Percentiles rank a stretch among this genome's conserved stretches.
Conservation (phyloP, 345 rosid species). For the Salix arbutifolia region DNA sequence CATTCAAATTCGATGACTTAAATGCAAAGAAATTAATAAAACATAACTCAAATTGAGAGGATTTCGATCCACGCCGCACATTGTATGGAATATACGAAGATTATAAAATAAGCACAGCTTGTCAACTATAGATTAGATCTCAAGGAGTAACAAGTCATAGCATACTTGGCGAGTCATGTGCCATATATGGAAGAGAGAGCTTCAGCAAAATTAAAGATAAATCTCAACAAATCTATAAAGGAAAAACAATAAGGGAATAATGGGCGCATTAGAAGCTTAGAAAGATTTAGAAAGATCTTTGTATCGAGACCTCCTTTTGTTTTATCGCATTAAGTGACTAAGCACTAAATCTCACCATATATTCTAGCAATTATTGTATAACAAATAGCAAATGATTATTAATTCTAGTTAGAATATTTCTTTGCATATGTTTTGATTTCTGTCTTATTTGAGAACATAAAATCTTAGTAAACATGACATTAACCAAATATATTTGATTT, state of each 20-base stretch:
- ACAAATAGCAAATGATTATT: not conserved
- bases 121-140: no score
- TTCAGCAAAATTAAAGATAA: conserved; percentile 24
- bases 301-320: conserved; percentile 7
- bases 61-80: no score
- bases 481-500: conserved; percentile 12
- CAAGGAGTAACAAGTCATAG: no score
- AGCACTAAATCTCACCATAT: conserved; percentile 5
- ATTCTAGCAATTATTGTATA: not conserved
- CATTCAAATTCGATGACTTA: no score
- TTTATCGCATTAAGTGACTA: conserved; percentile 23
- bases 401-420: conserved; percentile 24
- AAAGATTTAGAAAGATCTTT: conserved; percentile 37
- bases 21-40: no score
- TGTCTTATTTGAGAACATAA: conserved; percentile 18
- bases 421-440: conserved; percentile 32
- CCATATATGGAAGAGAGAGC: conserved; percentile 28
- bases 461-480: conserved; percentile 36
- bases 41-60: no score
- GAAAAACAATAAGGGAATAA: conserved; percentile 14
- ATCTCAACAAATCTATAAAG: conserved; percentile 34
- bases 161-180: not conserved
- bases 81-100: no score
- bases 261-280: conserved; percentile 23
- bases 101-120: no score